These are phyloP conservation scores for Gypsophila paniculata DNA, from an alignment of 179 eudicot species.

Conservation along the genomic window DNA sequence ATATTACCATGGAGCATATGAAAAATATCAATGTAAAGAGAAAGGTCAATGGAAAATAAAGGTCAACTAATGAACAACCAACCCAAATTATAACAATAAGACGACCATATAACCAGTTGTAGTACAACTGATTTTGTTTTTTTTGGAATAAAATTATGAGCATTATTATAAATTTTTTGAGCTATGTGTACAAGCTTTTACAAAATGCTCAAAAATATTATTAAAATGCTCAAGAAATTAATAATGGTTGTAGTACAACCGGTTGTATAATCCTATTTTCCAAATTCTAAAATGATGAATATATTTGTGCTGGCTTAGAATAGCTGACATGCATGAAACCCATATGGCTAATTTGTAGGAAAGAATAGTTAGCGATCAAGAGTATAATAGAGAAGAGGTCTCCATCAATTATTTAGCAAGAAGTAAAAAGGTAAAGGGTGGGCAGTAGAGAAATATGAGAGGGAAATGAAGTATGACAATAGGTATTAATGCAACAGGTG, in stretches of 20 bases:
- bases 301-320: not conserved
- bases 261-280: too few species aligned
- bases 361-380: not conserved
- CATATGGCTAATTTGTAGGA: not conserved
- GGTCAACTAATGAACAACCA: not conserved
- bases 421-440: not conserved
- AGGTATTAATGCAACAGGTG: conserved; percentile 2
- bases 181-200: too few species aligned
- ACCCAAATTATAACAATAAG: not conserved
- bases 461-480: not conserved
- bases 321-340: conserved; percentile 10
- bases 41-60: not conserved
- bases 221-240: too few species aligned
- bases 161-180: too few species aligned
- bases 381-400: too few species aligned
- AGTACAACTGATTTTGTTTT: too few species aligned
- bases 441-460: not conserved
- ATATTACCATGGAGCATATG: conserved; percentile 6
- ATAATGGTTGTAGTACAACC: too few species aligned
- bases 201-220: too few species aligned
- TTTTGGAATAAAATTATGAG: too few species aligned
- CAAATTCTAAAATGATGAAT: not conserved
- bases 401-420: not conserved
- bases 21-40: not conserved
- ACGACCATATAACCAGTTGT: too few species aligned